Conservation (phyloP, 2,329 filamentous ascomycete species). For the Metarhizium album region DNA sequence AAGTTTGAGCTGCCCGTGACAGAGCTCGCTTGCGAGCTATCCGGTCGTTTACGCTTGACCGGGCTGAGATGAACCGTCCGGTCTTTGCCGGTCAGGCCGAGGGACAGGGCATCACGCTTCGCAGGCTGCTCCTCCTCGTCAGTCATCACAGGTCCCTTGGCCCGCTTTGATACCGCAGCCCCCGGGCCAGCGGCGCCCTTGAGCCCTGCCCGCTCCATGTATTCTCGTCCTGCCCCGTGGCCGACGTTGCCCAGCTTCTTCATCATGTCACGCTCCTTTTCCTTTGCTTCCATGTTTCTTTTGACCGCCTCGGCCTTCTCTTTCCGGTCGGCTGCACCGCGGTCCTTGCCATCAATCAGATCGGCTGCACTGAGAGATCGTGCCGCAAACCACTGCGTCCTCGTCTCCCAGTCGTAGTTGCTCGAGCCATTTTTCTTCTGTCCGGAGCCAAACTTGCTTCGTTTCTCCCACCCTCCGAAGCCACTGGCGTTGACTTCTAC, state of each 20-base stretch:
- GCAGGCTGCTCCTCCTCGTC: conserved; percentile 16
- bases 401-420: conserved; percentile 48
- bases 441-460: conserved; percentile 17
- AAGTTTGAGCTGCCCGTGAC: conserved; percentile 14
- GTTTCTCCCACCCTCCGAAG: conserved; percentile 24
- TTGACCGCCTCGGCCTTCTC: conserved; percentile 57
- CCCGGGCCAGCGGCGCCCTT: conserved; percentile 8
- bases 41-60: conserved; percentile 50
- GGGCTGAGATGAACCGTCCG: conserved; percentile 45
- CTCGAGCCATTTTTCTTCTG: conserved; percentile 13
- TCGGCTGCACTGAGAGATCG: conserved; percentile 43
- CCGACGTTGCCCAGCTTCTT: conserved; percentile 55
- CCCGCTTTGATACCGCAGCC: neutral
- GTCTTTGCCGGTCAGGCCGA: conserved; percentile 23
- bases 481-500: conserved; percentile 71
- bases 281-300: conserved; percentile 51
- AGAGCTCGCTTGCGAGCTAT: conserved; percentile 30
- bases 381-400: conserved; percentile 44
- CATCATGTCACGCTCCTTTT: conserved; percentile 64
- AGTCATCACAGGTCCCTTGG: conserved; percentile 5
- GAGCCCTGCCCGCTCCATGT: conserved; percentile 42
- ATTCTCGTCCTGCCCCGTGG: conserved; percentile 57
- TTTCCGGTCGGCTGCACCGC: conserved; percentile 43
- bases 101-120: conserved; percentile 30
- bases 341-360: conserved; percentile 55